Evolutionary conservation across 768 basidiomycete genomes (phyloP), one percentile per base, ranked within the genome.

Genomic region (Clavulina sp.): DNA sequence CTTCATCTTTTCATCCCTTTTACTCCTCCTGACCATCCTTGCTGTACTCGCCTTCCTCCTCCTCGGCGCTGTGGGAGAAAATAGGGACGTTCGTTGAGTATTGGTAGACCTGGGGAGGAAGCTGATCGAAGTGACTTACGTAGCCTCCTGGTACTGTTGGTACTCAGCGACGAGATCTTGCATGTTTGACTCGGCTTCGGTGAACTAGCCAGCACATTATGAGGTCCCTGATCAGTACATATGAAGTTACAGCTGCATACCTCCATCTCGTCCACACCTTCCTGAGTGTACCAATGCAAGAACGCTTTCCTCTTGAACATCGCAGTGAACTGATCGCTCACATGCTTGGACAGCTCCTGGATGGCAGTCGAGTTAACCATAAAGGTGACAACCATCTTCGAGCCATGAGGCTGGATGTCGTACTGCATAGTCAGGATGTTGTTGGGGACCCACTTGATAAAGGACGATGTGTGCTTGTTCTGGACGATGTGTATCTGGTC

Each of bases 381-480:
- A 46, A 46, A 46, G 7, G 43, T 46, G 7, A 23, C 43, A 9
- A 88, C 44, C 54, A 40, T 52, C 54, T 78, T 84, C 86, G 77
- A 91, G 92, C 95, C 89, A 55, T 87, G 80, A 49, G 95, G 92
- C 61, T 95, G 77, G 60, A 97, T 93, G 70, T 95, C 89, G 73
- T 93, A 97, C 69, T 96, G 89, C 56, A 93, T 89, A 33, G 89
- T 91, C 61, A 89, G 79, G 54, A 96, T 85, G 62, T 97, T 97
- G 80, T 95, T 95, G 61, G 95, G 95, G 59, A 99, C 97, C 95
- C 95, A 99, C 68, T 99, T 93, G 58, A 96, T 91, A 61, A 96
- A 97, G 74, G 93, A 92, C 4, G 87, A 82, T 60, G 95, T 96
- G 74, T 96, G 95, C 77, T 93, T 95, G 76, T 77, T 87, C 69